phyloP scores from a whole-genome alignment of 768 basidiomycete species.

The Hygrocybe coccinea region DNA sequence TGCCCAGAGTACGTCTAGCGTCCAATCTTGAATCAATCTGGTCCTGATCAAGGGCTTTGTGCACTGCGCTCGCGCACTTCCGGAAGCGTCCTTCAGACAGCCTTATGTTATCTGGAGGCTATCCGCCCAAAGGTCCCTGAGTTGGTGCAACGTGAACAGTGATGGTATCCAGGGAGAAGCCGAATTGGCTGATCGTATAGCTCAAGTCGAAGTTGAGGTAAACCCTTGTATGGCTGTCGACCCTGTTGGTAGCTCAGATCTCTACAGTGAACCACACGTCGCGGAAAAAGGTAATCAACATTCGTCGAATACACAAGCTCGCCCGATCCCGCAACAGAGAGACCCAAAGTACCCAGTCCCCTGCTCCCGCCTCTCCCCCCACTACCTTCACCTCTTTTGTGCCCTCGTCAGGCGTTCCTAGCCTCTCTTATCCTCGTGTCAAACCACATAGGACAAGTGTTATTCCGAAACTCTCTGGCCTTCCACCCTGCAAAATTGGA shows the following conservation, averaged over 20 bases:
- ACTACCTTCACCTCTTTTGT: constrained; percentile 78
- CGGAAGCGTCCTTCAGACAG: constrained; percentile 78
- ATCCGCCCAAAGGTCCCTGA: constrained; percentile 68
- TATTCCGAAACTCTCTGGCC: constrained; percentile 91
- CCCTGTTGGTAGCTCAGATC: background rate
- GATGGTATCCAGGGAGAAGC: constrained; percentile 38
- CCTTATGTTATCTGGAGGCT: constrained; percentile 82
- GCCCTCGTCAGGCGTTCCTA: constrained; percentile 84
- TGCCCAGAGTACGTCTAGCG: constrained; percentile 11
- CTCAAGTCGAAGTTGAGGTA: constrained; percentile 32
- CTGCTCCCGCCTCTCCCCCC: constrained; percentile 26
- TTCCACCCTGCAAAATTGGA: constrained; percentile 80
- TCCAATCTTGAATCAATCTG: constrained; percentile 34
- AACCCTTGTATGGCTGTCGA: background rate
- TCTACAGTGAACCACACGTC: no score
- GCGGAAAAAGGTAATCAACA: background rate
- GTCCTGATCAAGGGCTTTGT: constrained; percentile 74
- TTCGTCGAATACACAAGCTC: background rate
- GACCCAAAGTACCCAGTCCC: constrained; percentile 14
- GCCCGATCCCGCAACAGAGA: constrained; percentile 2
- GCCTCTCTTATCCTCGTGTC: constrained; percentile 84
- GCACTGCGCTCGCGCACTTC: constrained; percentile 81
- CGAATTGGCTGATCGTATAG: constrained; percentile 41
- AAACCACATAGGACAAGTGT: constrained; percentile 89
- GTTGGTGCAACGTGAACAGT: constrained; percentile 48